Conservation (phyloP, 2,329 filamentous ascomycete species). For the Colletotrichum lentis region DNA sequence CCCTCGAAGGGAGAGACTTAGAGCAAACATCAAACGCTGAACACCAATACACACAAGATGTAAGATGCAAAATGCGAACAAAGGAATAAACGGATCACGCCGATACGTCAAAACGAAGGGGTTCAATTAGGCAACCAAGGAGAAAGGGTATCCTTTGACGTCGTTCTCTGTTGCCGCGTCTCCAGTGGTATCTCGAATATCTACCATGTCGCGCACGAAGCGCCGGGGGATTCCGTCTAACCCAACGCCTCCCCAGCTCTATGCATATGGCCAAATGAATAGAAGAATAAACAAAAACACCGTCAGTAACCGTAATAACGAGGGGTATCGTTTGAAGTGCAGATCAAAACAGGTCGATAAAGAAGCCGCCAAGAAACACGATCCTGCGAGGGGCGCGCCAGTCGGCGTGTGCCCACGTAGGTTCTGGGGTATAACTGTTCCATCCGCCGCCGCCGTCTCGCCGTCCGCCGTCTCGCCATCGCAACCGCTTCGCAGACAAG, state of each 20-base stretch:
- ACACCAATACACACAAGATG: neutral
- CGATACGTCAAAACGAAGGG: slow-evolving; percentile 24
- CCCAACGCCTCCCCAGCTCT: neutral
- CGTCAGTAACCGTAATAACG: slow-evolving; percentile 11
- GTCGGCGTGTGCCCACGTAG: neutral
- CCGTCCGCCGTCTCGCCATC: too few relatives aligned
- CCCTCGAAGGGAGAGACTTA: too few relatives aligned
- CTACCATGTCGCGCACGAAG: neutral
- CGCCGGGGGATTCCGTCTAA: neutral
- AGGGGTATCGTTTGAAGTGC: slow-evolving; percentile 31
- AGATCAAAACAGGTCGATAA: neutral
- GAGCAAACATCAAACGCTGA: too few relatives aligned
- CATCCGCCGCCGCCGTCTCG: neutral
- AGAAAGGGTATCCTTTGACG: neutral
- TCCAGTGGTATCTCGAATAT: neutral
- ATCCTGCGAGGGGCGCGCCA: neutral
- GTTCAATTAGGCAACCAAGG: slow-evolving; percentile 19
- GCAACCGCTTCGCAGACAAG: neutral
- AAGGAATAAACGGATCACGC: neutral
- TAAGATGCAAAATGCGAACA: neutral
- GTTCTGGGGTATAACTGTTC: slow-evolving; percentile 18
- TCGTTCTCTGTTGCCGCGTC: neutral
- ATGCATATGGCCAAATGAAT: too few relatives aligned
- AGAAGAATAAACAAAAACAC: neutral
- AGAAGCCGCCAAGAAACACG: slow-evolving; percentile 2